phyloP scores from a whole-genome alignment of 352 stramenopile species.

The Globisporangium takayamanum region DNA sequence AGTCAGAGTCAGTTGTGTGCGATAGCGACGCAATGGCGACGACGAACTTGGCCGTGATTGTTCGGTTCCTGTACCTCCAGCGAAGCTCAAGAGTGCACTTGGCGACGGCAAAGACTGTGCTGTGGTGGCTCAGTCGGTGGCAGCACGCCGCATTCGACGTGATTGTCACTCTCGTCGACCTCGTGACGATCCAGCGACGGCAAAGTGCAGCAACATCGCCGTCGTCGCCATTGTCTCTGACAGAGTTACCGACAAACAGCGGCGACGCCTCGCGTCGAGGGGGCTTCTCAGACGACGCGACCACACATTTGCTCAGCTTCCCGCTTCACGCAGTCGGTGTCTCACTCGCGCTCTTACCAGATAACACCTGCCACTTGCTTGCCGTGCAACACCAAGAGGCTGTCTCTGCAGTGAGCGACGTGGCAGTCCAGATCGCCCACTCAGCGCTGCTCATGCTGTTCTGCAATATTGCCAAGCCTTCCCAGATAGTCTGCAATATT shows the following conservation, averaged over 20 bases:
- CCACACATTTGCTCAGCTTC: slow-evolving; percentile 5
- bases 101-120: slow-evolving; percentile 39
- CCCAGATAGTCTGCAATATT: slow-evolving; percentile 1
- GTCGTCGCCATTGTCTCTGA: background rate
- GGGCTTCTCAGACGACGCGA: background rate
- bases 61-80: slow-evolving; percentile 49
- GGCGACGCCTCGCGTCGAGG: background rate
- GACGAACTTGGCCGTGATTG: slow-evolving; percentile 18
- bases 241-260: background rate
- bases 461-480: background rate
- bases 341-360: slow-evolving; percentile 23
- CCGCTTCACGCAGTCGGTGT: slow-evolving; percentile 28
- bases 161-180: slow-evolving; percentile 17
- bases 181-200: background rate
- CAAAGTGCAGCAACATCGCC: background rate
- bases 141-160: slow-evolving; percentile 44
- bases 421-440: slow-evolving; percentile 26
- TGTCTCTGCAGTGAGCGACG: slow-evolving; percentile 3
- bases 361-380: slow-evolving; percentile 24
- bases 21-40: background rate
- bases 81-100: slow-evolving; percentile 24
- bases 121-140: slow-evolving; percentile 69
- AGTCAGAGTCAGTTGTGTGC: slow-evolving; percentile 9
- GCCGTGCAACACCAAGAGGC: background rate
- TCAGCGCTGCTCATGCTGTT: slow-evolving; percentile 25